phyloP scores from a whole-genome alignment of 169 alveolate genomes.

The Besnoitia besnoiti region DNA sequence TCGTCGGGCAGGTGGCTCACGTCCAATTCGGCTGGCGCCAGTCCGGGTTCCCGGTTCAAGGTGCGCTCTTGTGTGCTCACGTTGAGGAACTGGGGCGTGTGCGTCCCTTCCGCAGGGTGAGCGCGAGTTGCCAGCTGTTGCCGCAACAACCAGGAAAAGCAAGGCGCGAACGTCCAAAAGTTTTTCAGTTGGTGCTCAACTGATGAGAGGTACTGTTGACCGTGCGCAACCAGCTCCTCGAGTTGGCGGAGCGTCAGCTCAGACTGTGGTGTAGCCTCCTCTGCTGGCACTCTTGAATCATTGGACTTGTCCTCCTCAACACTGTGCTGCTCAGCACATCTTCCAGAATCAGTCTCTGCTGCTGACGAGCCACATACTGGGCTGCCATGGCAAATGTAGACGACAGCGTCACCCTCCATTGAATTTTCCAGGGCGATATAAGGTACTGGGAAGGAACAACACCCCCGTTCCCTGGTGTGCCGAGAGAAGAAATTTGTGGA shows the following conservation, averaged over 20 bases:
- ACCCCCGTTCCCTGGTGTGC: neutral
- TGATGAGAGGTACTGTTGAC: neutral
- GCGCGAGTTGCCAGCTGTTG: neutral
- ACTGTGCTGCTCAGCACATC: neutral
- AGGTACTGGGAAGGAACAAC: neutral
- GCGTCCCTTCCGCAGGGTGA: neutral
- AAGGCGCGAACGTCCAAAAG: neutral
- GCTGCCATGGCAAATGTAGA: neutral
- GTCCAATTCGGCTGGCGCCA: neutral
- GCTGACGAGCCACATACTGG: neutral
- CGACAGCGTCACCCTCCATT: neutral
- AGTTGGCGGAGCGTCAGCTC: slow-evolving; percentile 13
- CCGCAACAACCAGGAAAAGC: neutral
- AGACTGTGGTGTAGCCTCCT: neutral
- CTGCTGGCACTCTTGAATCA: neutral
- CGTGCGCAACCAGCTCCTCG: neutral
- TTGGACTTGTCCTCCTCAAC: neutral
- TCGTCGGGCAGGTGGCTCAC: neutral
- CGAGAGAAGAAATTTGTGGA: neutral
- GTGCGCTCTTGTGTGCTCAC: neutral
- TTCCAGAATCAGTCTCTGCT: neutral
- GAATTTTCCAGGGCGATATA: neutral
- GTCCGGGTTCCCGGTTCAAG: neutral
- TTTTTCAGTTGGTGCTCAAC: neutral
- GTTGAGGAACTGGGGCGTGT: neutral